These are phyloP conservation scores for Chaetomium olivaceum DNA, from an alignment of 2,329 filamentous ascomycete species.

Conservation along the genomic window DNA sequence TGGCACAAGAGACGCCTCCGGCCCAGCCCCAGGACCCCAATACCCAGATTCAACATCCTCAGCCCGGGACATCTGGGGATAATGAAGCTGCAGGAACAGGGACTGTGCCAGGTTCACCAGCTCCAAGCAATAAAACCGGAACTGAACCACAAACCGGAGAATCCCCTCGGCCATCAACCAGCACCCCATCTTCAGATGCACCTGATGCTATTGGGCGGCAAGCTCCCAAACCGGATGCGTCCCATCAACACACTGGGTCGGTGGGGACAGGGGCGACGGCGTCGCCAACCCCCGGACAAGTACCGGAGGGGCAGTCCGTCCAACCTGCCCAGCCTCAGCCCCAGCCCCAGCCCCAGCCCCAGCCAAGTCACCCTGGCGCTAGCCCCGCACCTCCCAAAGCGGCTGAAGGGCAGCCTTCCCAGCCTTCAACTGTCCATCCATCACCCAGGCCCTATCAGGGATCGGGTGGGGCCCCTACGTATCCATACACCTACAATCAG, in stretches of 20 bases:
- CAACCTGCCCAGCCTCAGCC: neutral
- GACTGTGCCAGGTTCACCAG: neutral
- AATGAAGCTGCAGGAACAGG: no score
- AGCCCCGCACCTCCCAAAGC: neutral
- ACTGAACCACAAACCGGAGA: neutral
- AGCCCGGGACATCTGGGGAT: neutral
- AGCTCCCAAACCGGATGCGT: neutral
- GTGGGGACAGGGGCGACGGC: no score
- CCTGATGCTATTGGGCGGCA: neutral
- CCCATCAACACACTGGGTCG: no score
- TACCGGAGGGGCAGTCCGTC: neutral
- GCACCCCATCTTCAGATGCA: neutral
- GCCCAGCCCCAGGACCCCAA: neutral
- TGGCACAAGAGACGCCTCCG: neutral
- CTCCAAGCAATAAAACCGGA: neutral
- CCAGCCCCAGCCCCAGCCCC: neutral
- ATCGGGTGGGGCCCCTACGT: neutral
- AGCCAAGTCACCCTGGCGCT: neutral
- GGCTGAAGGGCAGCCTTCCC: neutral
- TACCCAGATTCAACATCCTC: slow-evolving; percentile 1
- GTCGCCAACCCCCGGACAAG: neutral
- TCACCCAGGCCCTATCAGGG: neutral
- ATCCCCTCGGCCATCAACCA: neutral
- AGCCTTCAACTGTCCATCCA: neutral
- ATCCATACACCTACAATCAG: neutral